A percentile compares a stretch with the other conserved stretches of the same genome.
Evolutionary conservation across 768 basidiomycete species (phyloP).

Genomic region (Fomitopsis pulvina): DNA sequence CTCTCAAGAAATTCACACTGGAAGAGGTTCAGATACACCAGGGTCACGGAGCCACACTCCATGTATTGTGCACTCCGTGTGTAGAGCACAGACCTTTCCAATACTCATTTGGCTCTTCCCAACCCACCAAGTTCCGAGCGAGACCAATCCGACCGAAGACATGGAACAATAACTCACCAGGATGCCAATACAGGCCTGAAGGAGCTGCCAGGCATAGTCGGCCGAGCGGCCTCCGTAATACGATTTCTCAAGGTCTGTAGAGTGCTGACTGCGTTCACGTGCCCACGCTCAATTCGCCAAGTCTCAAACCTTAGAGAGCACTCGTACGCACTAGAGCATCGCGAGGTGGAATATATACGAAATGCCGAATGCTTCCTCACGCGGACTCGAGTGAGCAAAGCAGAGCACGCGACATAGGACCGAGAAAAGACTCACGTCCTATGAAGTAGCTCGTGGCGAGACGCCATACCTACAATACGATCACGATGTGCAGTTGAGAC

Average conservation of each 20-base stretch:
- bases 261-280: slow-evolving; percentile 47
- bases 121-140: no score
- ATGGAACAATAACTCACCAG: slow-evolving; percentile 40
- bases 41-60: no score
- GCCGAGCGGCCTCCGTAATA: slow-evolving; percentile 56
- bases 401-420: neutral
- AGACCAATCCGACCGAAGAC: neutral
- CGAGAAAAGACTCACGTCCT: slow-evolving; percentile 36
- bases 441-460: slow-evolving; percentile 68
- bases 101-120: no score
- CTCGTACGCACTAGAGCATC: slow-evolving; percentile 61
- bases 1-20: no score
- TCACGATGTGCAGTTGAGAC: neutral
- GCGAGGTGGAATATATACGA: slow-evolving; percentile 58
- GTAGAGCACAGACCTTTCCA: no score
- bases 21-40: no score
- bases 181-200: slow-evolving; percentile 47
- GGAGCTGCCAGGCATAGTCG: slow-evolving; percentile 73
- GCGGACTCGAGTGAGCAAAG: neutral
- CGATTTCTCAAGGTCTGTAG: slow-evolving; percentile 55
- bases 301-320: slow-evolving; percentile 10
- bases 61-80: no score
- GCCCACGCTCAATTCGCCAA: neutral
- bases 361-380: slow-evolving; percentile 39
- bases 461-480: slow-evolving; percentile 56